Evolutionary conservation across 2,329 filamentous ascomycete species (phyloP), one percentile per base, ranked within the genome.

Genomic region (Colletotrichum sojae): DNA sequence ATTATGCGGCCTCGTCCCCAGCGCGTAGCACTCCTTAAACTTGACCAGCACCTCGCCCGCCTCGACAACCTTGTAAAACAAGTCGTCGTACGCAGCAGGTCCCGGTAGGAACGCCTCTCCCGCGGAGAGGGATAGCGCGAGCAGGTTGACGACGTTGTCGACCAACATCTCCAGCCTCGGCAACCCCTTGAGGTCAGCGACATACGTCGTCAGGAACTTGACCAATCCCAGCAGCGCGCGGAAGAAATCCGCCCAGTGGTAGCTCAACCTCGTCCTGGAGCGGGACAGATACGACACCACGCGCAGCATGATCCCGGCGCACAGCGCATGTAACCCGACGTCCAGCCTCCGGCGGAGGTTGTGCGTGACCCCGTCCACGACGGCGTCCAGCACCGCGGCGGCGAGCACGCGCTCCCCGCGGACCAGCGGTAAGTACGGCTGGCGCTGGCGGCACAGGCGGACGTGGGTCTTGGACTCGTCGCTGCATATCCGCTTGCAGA

Each of bases 11-110:
- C 89, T 81, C 69, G 85, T 88, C 2, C 82, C 83, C 16, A 92
- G 80, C 5, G 83, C 82, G 79, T 96, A 98, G 10, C 89, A 91
- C 71, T 94, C 90, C 48, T 94, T 90, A 82, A 98, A 97, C 76
- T 93, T 94, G 39, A 87, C 83, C 22, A 98, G 86, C 13, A 94
- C 88, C 56, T 97, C 94, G 12, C 95, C 94, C 2, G 92, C 93
- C 80, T 99, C 96, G 27, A 98, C 94, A 2, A 98, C 88, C 82
- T 99, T 99, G 88, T 99, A 99, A 82, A 99, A 98, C 0, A 99
- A 86, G 76, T 99, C 96, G 75, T 99, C 96, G 79, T 98, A 98
- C 2, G 94, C 91, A 18, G 92, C 89, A 0, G 94, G 91, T 36
- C 93, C 93, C 0, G 95, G 96, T 8, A 99, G 86, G 80, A 99